Evolutionary conservation across 345 rosid genomes (phyloP).

Genomic region (Euphorbia peplus): DNA sequence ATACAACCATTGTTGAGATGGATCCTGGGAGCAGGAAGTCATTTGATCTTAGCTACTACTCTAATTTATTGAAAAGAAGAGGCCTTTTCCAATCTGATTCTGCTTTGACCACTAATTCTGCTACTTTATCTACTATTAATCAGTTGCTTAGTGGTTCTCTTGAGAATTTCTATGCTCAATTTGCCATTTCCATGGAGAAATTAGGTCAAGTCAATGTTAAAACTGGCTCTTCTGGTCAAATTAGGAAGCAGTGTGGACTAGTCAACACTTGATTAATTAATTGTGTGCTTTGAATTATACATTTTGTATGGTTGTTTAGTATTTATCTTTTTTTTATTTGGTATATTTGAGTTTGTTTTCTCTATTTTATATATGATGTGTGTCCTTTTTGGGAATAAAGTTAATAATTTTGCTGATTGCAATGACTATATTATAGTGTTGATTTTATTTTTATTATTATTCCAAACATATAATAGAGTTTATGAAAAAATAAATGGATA

Average conservation of each 20-base stretch:
- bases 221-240: conserved; percentile 63
- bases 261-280: conserved; percentile 51
- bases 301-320: too few species aligned
- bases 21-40: conserved; percentile 72
- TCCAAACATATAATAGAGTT: too few species aligned
- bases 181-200: conserved; percentile 73
- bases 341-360: too few species aligned
- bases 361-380: too few species aligned
- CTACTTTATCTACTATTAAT: conserved; percentile 40
- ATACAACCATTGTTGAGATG: conserved; percentile 63
- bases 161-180: conserved; percentile 48
- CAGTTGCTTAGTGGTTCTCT: conserved; percentile 50
- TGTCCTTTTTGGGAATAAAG: too few species aligned
- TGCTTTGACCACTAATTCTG: conserved; percentile 55
- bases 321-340: too few species aligned
- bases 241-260: conserved; percentile 64
- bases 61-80: conserved; percentile 49
- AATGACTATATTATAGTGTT: too few species aligned
- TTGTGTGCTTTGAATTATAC: too few species aligned
- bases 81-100: conserved; percentile 78
- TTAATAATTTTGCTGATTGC: too few species aligned
- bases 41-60: conserved; percentile 72
- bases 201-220: conserved; percentile 64
- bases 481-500: too few species aligned
- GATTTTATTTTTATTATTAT: too few species aligned